Evolutionary conservation across 495 filamentous ascomycete species (phyloP), one percentile per base, ranked within the genome.

Genomic region (Pseudotulostoma volvatum): DNA sequence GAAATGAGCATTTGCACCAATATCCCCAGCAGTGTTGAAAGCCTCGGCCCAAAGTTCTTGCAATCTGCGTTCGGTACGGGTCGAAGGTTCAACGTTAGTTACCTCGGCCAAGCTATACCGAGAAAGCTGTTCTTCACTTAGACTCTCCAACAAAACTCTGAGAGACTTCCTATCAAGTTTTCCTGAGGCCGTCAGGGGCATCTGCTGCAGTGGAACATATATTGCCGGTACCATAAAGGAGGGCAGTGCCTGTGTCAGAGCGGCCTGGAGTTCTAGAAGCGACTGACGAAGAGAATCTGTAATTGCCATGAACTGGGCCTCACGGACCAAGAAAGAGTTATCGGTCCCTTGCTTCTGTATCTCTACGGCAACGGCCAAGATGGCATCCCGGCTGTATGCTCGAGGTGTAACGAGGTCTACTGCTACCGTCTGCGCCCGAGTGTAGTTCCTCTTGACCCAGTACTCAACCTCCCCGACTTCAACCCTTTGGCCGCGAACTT

Each of bases 391-490:
- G 11, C 9, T 7, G 20, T 13, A 7, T 18, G 14, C 15, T 20
- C 28, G 7, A n/a, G n/a, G n/a, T n/a, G n/a, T n/a, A n/a, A n/a
- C n/a, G n/a, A n/a, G n/a, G n/a, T n/a, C n/a, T n/a, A n/a, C n/a
- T n/a, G n/a, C n/a, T n/a, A n/a, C n/a, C n/a, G n/a, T n/a, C n/a
- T n/a, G n/a, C n/a, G n/a, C n/a, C n/a, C n/a, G n/a, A n/a, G n/a
- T n/a, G n/a, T n/a, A n/a, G n/a, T n/a, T n/a, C n/a, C n/a, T n/a
- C n/a, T n/a, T n/a, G 7, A 40, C 31, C 4, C 63, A 58, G 40
- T 63, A 58, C 48, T 74, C 70, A 16, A 74, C 60, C 36, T 73
- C 70, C 7, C 55, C 60, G 9, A 73, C 46, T 42, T 74, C 70
- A 21, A 74, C 58, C n/a, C 70, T 52, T 41, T 73, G 70, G 7